phyloP scores from a whole-genome alignment of 768 basidiomycete species.

The Leucosporidium creatinivorum region DNA sequence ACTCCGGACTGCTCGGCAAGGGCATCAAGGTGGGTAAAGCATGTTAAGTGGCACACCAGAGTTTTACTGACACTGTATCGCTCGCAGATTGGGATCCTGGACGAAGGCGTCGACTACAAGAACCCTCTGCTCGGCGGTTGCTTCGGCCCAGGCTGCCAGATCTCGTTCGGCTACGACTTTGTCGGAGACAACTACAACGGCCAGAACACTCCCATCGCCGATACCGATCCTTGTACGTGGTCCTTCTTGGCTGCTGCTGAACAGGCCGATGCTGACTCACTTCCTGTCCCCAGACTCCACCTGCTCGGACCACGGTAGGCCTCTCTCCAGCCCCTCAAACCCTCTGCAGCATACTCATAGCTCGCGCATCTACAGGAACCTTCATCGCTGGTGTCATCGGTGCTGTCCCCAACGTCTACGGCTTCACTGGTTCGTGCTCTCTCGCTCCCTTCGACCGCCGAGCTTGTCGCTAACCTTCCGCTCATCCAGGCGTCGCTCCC shows the following conservation, averaged over 20 bases:
- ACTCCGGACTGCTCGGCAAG: constrained; percentile 54
- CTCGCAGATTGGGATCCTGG: constrained; percentile 50
- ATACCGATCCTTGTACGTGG: constrained; percentile 43
- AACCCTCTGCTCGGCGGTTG: constrained; percentile 40
- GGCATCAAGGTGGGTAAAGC: no score
- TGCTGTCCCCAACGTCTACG: constrained; percentile 9
- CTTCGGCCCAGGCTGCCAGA: constrained; percentile 41
- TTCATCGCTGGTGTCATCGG: constrained; percentile 7
- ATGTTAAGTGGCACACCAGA: no score
- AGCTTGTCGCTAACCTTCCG: constrained; percentile 5
- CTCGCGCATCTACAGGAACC: neutral
- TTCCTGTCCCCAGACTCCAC: no score
- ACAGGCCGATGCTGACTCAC: no score
- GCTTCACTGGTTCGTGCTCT: constrained; percentile 49
- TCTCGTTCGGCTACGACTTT: constrained; percentile 43
- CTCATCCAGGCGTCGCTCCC: constrained; percentile 49
- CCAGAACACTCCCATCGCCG: constrained; percentile 50
- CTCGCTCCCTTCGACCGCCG: constrained; percentile 1
- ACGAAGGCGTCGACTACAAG: constrained; percentile 28
- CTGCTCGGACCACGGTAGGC: no score
- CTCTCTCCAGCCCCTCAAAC: no score
- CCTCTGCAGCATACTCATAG: no score
- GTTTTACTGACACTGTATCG: no score
- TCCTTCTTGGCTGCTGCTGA: no score
- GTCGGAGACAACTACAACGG: constrained; percentile 43